A percentile compares a stretch with the other conserved stretches of the same genome.
Conservation (phyloP, 768 basidiomycete genomes). For the Polyporus arcularius region DNA sequence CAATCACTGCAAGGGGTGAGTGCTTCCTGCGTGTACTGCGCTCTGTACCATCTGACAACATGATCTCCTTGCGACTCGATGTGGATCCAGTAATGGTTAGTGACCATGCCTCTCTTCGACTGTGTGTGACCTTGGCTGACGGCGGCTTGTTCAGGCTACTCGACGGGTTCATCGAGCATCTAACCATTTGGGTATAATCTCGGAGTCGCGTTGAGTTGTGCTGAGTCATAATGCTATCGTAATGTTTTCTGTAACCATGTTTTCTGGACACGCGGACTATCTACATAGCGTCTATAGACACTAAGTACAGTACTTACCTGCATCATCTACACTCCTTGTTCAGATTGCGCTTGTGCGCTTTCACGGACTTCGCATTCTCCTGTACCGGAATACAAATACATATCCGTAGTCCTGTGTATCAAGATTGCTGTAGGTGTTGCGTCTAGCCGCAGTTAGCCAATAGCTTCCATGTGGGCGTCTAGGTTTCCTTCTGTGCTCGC, state of each 20-base stretch:
- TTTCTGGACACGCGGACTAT: background rate
- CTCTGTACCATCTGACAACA: background rate
- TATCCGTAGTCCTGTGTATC: too few species aligned
- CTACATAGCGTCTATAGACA: too few species aligned
- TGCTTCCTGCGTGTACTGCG: background rate
- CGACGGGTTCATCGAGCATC: background rate
- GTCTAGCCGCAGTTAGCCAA: too few species aligned
- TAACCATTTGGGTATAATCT: background rate
- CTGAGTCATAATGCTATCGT: background rate
- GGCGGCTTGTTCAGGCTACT: background rate
- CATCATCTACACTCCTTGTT: too few species aligned
- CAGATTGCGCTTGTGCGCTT: too few species aligned
- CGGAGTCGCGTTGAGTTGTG: background rate
- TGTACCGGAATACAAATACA: too few species aligned
- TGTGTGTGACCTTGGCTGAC: background rate
- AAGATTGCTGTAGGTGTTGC: too few species aligned
- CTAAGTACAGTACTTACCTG: too few species aligned
- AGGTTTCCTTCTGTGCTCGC: too few species aligned
- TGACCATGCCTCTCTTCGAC: background rate
- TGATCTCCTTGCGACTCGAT: background rate
- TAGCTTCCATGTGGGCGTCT: too few species aligned
- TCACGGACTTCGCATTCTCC: too few species aligned
- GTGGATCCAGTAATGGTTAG: constrained; percentile 13
- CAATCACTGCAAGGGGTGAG: constrained; percentile 60
- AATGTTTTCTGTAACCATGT: background rate